A percentile compares a stretch with the other conserved stretches of the same genome.
These are phyloP conservation scores for Verbascum thapsus DNA, from an alignment of 257 asterid genomes.

Conservation along the genomic window DNA sequence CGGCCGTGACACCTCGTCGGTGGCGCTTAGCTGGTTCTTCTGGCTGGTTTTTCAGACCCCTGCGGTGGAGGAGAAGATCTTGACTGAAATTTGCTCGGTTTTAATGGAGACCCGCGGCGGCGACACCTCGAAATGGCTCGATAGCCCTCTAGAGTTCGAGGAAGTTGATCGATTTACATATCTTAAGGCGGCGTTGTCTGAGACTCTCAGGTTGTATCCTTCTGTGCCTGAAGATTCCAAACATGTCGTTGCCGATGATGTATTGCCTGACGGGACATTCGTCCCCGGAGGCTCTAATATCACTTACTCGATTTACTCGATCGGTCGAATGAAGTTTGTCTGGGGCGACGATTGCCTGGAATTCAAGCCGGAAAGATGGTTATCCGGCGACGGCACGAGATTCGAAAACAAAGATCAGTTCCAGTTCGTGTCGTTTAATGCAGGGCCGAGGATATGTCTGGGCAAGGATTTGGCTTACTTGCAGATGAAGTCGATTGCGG, in stretches of 20 bases:
- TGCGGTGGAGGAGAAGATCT: slow-evolving; percentile 55
- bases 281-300: slow-evolving; percentile 61
- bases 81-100: slow-evolving; percentile 38
- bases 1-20: slow-evolving; percentile 78
- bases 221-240: slow-evolving; percentile 73
- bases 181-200: slow-evolving; percentile 64
- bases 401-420: slow-evolving; percentile 45
- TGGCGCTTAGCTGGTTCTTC: slow-evolving; percentile 75
- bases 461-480: slow-evolving; percentile 62
- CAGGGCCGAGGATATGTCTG: slow-evolving; percentile 61
- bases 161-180: slow-evolving; percentile 59
- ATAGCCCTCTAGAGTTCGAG: slow-evolving; percentile 56
- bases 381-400: slow-evolving; percentile 44
- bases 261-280: slow-evolving; percentile 64
- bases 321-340: slow-evolving; percentile 57
- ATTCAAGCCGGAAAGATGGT: slow-evolving; percentile 70
- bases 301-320: slow-evolving; percentile 63
- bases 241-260: slow-evolving; percentile 54
- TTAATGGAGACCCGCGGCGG: slow-evolving; percentile 51
- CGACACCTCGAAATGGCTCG: slow-evolving; percentile 44
- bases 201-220: slow-evolving; percentile 63
- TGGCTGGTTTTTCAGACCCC: slow-evolving; percentile 51
- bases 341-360: slow-evolving; percentile 69
- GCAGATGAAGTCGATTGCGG: slow-evolving; percentile 66
- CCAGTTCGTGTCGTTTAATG: slow-evolving; percentile 56